Evolutionary conservation across 768 basidiomycete genomes (phyloP), one percentile per base, ranked within the genome.

Genomic region (Boletus speciosus): DNA sequence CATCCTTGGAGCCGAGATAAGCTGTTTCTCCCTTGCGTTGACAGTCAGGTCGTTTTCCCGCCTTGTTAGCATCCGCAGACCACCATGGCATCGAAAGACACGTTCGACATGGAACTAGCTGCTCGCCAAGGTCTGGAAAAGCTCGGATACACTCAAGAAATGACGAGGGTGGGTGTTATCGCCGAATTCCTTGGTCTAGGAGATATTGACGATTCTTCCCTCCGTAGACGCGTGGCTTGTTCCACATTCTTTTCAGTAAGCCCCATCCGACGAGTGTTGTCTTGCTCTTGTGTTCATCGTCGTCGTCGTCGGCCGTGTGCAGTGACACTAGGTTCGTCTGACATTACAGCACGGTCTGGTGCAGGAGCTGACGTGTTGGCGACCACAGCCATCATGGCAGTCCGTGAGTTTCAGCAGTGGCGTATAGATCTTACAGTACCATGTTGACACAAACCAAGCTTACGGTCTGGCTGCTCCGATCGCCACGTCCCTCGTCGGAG

Each of bases 381-480:
- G 35, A 5, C 15, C 9, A 15, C 19, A 83, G 82, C 82, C 9
- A 83, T 84, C 36, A 78, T 83, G 73, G 81, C 82, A 32, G 82
- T 84, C 54, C 82, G 82, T 83, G 59, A 68, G 82, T 78, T 84
- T n/a, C 10, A 4, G 5, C 25, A 7, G 7, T 11, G 3, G 7
- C 36, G 5, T 38, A 39, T 10, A 14, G 29, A 19, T 21, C 27
- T 25, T 58, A 6, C 2, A 21, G 19, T 21, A 23, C 32, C 49
- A 5, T 19, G 19, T 49, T 62, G 54, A 61, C 48, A 19, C 12
- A 44, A 42, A 11, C 21, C 6, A 50, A 84, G 82, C 82, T 6
- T 84, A 75, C 54, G 81, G 78, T 15, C 74, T 84, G n/a, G 70
- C 77, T 6, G 76, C 81, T 1, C 83, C 83, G 15, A 75, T 84